These are phyloP conservation scores for Suillus placidus DNA, from an alignment of 768 basidiomycete species.

Conservation along the genomic window DNA sequence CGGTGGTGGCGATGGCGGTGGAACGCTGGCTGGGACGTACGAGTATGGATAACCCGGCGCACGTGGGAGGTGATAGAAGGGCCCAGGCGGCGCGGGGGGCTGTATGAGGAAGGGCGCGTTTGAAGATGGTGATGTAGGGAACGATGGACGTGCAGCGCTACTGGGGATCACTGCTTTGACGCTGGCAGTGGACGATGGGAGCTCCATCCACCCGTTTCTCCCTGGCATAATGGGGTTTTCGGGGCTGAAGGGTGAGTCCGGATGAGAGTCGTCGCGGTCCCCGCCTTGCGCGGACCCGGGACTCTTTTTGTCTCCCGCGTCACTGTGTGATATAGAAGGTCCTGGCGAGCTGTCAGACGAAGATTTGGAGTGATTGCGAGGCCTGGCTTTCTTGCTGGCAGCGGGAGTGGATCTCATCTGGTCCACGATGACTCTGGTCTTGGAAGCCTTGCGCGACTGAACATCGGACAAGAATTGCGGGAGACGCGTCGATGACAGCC, in stretches of 20 bases:
- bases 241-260: too few species aligned
- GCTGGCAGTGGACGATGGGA: not conserved
- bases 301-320: too few species aligned
- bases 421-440: constrained; percentile 63
- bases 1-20: not conserved
- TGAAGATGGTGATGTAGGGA: not conserved
- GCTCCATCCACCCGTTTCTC: not conserved
- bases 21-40: not conserved
- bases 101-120: not conserved
- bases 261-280: not conserved
- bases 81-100: too few species aligned
- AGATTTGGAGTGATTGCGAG: constrained; percentile 21
- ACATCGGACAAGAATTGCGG: constrained; percentile 52
- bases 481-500: constrained; percentile 40
- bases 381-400: constrained; percentile 4
- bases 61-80: not conserved
- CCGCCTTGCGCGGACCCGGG: not conserved
- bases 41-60: not conserved
- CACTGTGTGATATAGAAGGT: not conserved
- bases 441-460: constrained; percentile 45
- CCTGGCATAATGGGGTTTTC: not conserved
- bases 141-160: not conserved
- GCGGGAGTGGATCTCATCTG: constrained; percentile 45
- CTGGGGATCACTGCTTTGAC: not conserved
- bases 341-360: not conserved